A percentile compares a stretch with the other conserved stretches of the same genome.
Conservation (phyloP, 1,139 yeast genomes). For the Barnettozyma hawaiiensis region DNA sequence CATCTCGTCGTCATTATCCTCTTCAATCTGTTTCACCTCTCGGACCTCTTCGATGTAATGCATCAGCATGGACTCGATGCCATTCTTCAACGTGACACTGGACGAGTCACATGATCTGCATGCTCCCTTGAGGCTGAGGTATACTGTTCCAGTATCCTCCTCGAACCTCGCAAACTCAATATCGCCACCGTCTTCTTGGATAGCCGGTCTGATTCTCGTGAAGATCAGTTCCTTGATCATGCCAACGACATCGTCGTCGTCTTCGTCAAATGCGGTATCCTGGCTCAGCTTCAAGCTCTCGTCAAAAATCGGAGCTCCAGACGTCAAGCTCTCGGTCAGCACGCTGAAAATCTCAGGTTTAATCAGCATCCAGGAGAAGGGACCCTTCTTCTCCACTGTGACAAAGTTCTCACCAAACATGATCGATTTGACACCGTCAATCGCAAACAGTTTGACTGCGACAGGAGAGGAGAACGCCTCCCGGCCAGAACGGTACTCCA, state of each 20-base stretch:
- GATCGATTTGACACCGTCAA: conserved; percentile 81
- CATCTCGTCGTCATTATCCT: conserved; percentile 32
- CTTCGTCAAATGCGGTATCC: conserved; percentile 32
- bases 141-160: conserved; percentile 60
- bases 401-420: conserved; percentile 87
- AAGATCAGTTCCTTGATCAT: conserved; percentile 92
- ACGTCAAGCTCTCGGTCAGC: conserved; percentile 74
- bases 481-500: conserved; percentile 63
- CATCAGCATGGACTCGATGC: conserved; percentile 77
- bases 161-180: conserved; percentile 65
- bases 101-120: conserved; percentile 77
- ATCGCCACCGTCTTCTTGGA: conserved; percentile 83
- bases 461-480: conserved; percentile 76
- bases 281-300: conserved; percentile 29
- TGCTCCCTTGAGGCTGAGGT: conserved; percentile 65
- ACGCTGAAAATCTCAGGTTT: conserved; percentile 87
- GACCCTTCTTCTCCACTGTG: conserved; percentile 68
- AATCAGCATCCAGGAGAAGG: conserved; percentile 64
- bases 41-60: conserved; percentile 76
- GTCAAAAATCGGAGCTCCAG: conserved; percentile 60
- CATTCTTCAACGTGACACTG: conserved; percentile 69
- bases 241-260: conserved; percentile 55
- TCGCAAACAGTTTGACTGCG: conserved; percentile 69
- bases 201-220: conserved; percentile 93
- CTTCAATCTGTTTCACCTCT: conserved; percentile 56